Base-by-base conservation (phyloP, 2,329 filamentous ascomycete species). In the Microdochium trichocladiopsis region DNA sequence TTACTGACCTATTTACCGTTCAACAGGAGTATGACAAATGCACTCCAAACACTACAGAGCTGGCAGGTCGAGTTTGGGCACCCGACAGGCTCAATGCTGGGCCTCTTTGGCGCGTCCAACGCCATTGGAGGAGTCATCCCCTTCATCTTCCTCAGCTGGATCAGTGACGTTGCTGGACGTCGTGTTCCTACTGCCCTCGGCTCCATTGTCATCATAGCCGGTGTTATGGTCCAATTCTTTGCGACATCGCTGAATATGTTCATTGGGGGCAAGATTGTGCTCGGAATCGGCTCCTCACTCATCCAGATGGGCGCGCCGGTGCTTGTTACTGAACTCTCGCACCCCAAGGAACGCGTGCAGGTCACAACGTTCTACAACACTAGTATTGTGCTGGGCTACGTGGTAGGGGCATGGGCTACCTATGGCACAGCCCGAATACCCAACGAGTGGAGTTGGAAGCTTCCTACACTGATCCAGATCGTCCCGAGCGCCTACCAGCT, bases 401-500 rank as follows among this genome's bases (percentile, higher is more conserved):
- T 69, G 2, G 63, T 71, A 33, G 68, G 65, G 21, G 66, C 68
- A 16, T 70, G 68, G 68, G 63, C 62, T 2, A 70, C 68, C 1
- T 70, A 67, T 49, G 68, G 66, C 12, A 63, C 22, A 53, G 62
- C 58, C 48, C 52, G 56, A 16, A 62, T 63, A 37, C 51, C 43
- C 47, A 60, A 55, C 28, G 55, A 59, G 8, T 80, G 77, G 78
- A 71, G 71, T 0, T 78, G 75, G 79, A 68, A 76, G 47, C 67
- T 80, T 18, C 80, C 79, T 0, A 76, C 75, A 1, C 66, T 82
- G 3, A 61, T 79, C 2, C 80, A 83, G 60, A 72, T 73, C 45
- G 54, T 74, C 4, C 75, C 72, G 36, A 16, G 11, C 36, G n/a
- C 9, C 10, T 41, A 41, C 36, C 36, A 41, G 36, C 36, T 18